Conservation (phyloP, 169 alveolate species). For the Cryptosporidium viatorum region DNA sequence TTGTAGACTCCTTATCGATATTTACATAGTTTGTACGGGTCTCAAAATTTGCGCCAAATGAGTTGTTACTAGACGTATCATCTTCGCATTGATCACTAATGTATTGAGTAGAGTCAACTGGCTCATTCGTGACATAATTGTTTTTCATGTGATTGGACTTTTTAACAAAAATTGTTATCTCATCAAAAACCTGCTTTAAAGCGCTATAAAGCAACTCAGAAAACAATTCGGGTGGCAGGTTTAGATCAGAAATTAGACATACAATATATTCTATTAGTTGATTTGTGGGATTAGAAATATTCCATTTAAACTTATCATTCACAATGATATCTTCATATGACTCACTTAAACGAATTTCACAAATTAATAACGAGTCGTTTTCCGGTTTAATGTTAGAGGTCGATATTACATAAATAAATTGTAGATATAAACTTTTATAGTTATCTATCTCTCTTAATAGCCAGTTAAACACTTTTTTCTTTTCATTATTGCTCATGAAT, state of each 20-base stretch:
- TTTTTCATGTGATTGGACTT: neutral
- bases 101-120: neutral
- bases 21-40: neutral
- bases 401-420: constrained; percentile 21
- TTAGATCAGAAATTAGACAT: constrained; percentile 29
- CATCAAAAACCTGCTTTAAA: constrained; percentile 37
- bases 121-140: neutral
- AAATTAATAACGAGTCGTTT: constrained; percentile 28
- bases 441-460: constrained; percentile 25
- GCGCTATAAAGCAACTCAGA: constrained; percentile 47
- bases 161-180: neutral
- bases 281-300: constrained; percentile 39
- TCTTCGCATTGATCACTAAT: neutral
- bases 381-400: neutral
- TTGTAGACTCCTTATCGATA: neutral
- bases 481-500: constrained; percentile 16
- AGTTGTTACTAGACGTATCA: constrained; percentile 37
- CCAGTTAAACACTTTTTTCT: constrained; percentile 31
- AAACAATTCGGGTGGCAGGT: constrained; percentile 39
- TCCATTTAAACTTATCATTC: constrained; percentile 60
- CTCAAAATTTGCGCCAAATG: constrained; percentile 22
- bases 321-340: constrained; percentile 51
- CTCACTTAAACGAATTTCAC: constrained; percentile 35
- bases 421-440: constrained; percentile 38
- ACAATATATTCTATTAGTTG: neutral